Evolutionary conservation across 176 grass and related monocot species (phyloP).

Genomic region (Carex scoparia): DNA sequence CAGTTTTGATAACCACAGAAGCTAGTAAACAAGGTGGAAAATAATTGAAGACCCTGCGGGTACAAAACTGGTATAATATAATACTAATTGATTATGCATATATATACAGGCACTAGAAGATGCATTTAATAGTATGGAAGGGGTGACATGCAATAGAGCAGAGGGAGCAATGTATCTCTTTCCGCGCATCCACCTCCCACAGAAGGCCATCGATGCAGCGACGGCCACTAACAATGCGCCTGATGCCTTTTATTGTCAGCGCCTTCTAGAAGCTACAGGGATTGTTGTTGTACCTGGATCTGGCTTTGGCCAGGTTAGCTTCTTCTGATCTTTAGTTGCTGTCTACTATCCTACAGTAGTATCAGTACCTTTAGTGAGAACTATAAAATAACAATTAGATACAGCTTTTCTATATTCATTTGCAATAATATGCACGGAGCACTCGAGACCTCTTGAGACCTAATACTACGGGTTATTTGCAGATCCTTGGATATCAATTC

Average conservation of each 20-base stretch:
- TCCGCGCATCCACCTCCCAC: conserved; percentile 67
- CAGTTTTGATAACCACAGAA: too few relatives aligned
- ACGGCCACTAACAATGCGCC: conserved; percentile 51
- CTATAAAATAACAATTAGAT: neutral
- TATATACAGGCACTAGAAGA: conserved; percentile 81
- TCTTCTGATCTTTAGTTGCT: neutral
- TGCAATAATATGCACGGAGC: neutral
- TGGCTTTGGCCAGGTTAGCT: conserved; percentile 81
- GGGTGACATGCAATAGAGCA: conserved; percentile 90
- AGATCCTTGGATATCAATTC: neutral
- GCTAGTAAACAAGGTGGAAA: neutral
- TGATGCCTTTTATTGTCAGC: conserved; percentile 71
- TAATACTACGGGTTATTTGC: neutral
- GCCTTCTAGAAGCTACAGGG: conserved; percentile 87
- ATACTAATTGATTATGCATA: neutral
- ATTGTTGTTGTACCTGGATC: conserved; percentile 79
- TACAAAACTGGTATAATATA: neutral
- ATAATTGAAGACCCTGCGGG: neutral
- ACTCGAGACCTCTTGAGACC: neutral
- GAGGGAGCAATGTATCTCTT: conserved; percentile 99
- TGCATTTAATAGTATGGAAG: conserved; percentile 89
- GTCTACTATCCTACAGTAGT: neutral
- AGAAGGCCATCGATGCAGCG: conserved; percentile 70
- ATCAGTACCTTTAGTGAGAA: neutral
- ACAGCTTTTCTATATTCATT: neutral